Percentiles rank a stretch among this genome's conserved stretches.
These are phyloP conservation scores for Ophiosphaerella narmari DNA, from an alignment of 2,329 filamentous ascomycete species.

Conservation along the genomic window DNA sequence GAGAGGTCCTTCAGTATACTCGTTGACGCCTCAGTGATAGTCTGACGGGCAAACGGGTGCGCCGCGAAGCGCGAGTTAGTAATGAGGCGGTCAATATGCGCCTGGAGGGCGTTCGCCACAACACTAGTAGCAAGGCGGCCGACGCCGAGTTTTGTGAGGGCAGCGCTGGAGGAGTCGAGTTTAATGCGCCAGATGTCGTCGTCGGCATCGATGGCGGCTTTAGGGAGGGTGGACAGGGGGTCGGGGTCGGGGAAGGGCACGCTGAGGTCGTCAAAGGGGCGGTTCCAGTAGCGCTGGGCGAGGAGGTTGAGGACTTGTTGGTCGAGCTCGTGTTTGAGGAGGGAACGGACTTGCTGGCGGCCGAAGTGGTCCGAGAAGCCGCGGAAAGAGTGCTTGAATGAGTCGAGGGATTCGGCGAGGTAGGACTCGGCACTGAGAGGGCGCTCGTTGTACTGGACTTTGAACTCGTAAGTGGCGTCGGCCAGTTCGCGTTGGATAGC, in stretches of 20 bases:
- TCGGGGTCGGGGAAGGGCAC: conserved; percentile 70
- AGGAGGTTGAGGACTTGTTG: conserved; percentile 93
- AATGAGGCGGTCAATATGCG: conserved; percentile 79
- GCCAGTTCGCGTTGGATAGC: conserved; percentile 94
- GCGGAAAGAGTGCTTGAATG: conserved; percentile 98
- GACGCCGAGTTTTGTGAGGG: conserved; percentile 91
- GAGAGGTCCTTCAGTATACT: conserved; percentile 91
- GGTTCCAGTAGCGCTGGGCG: conserved; percentile 96
- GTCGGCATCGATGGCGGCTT: conserved; percentile 71
- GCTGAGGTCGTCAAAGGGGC: conserved; percentile 83
- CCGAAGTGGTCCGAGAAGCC: conserved; percentile 90
- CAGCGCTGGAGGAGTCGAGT: conserved; percentile 87
- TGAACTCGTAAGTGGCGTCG: conserved; percentile 97
- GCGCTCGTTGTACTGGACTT: conserved; percentile 98
- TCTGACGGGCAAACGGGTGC: conserved; percentile 89
- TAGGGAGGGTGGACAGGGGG: conserved; percentile 76
- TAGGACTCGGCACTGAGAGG: conserved; percentile 95
- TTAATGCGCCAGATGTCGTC: conserved; percentile 93
- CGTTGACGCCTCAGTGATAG: conserved; percentile 89
- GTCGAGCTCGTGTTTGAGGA: conserved; percentile 90
- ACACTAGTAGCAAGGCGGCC: conserved; percentile 91
- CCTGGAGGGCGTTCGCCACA: conserved; percentile 84
- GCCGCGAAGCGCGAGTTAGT: conserved; percentile 80
- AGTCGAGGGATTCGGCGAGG: conserved; percentile 89
- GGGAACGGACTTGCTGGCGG: conserved; percentile 81